Evolutionary conservation across 2,329 filamentous ascomycete species (phyloP).

Genomic region (Coniochaeta sp.): DNA sequence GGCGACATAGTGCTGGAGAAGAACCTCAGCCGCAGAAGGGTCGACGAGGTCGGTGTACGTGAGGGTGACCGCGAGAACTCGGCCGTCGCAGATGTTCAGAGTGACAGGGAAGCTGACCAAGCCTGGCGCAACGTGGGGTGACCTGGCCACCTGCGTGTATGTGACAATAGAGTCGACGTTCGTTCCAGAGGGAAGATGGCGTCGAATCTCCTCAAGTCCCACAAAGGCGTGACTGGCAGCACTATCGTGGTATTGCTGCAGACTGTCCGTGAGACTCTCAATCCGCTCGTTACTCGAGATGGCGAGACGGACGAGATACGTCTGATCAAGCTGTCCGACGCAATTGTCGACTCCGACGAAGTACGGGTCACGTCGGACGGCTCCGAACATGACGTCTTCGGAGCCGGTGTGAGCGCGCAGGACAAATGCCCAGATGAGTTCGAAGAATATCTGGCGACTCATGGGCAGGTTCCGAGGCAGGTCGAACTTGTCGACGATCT

Average conservation of each 20-base stretch:
- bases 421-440: not conserved
- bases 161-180: not conserved
- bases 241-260: not conserved
- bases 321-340: slow-evolving; percentile 2
- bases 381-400: not conserved
- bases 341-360: slow-evolving; percentile 1
- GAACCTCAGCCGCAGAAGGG: not conserved
- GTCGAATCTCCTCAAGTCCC: not conserved
- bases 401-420: not conserved
- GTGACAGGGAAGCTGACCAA: not conserved
- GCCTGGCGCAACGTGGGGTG: not conserved
- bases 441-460: not conserved
- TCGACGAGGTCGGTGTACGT: not conserved
- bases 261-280: not conserved
- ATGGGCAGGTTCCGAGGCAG: not conserved
- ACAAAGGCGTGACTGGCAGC: not conserved
- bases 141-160: not conserved
- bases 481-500: not conserved
- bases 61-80: not conserved
- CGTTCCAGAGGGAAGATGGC: not conserved
- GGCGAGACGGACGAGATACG: slow-evolving; percentile 1
- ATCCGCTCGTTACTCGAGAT: not conserved
- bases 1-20: slow-evolving; percentile 1
- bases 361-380: not conserved
- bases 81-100: not conserved